Base-by-base conservation (phyloP, 345 rosid species). In the Dipteronia sinensis region DNA sequence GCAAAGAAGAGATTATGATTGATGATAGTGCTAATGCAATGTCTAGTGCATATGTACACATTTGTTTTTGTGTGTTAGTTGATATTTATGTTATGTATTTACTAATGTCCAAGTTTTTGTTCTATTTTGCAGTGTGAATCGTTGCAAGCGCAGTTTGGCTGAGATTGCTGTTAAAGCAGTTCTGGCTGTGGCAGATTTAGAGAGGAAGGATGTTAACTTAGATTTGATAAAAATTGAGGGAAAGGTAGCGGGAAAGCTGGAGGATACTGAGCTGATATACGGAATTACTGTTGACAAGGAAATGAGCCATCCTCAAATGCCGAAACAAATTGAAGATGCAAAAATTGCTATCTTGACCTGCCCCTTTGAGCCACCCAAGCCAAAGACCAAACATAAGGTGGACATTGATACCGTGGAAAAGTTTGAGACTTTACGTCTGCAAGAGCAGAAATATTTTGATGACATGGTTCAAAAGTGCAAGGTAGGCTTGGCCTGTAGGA, bases 261-360 rank as follows among this genome's bases (percentile, higher is more conserved):
- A 97, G 79, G 98, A 94, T 79, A 91, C 98, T 1, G 98, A 97
- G 82, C 86, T 94, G 42, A 81, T 97, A 66, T 90, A 93, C 79
- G 98, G 98, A 71, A 94, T 97, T 67, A 56, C 91, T 65, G 85
- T 97, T 72, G 98, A 93, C 84, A 97, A 91, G 82, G 99, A 94
- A 79, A 97, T 93, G 96, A 94, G 98, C 83, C 98, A 94, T 85
- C 99, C 97, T 0, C 99, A 97, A 87, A 97, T 93, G 99, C 98
- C 98, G 6, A 94, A 97, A 86, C 83, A 74, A 47, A 94, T 96
- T 85, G 88, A 90, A 83, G 90, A 96, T 85, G 98, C 98, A 1
- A 95, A 90, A 82, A 96, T 96, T 90, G 98, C 98, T 67, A 94
- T 96, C 76, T 79, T 95, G 90, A 96, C 99, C 19, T 96, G 98